Base-by-base conservation (phyloP, 2,329 filamentous ascomycete genomes). In the Rhexocercosporidium sp. region DNA sequence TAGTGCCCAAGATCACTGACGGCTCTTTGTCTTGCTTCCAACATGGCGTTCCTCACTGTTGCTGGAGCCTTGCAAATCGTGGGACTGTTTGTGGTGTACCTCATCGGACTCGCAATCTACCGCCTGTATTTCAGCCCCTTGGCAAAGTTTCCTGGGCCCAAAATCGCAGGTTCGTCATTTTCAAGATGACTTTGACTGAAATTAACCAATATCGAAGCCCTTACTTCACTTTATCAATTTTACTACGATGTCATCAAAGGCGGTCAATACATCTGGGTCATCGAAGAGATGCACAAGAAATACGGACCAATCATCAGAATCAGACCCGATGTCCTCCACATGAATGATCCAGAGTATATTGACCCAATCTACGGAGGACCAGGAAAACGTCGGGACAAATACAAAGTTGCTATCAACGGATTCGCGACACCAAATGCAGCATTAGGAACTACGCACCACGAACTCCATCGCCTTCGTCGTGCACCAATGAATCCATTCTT, bases 271-370 rank as follows among this genome's bases (percentile, higher is more conserved):
- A 9, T 57, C 20, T 57, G 31, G 31, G 54, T 25, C 37, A 25
- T 57, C 12, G 54, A 57, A 34, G 34, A 16, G n/a, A 73, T 83
- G 74, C 81, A 83, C 71, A 71, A 79, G 53, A 70, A 73, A 69
- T 62, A 62, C 29, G 77, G 81, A 2, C 77, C 76, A 6, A 77
- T 79, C 37, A 73, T 79, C 3, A 69, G 77, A 1, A 75, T 78
- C 62, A 77, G 75, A 59, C 77, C 77, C 0, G 49, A 73, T 12
- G 75, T 78, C 44, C 54, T 79, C 1, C 75, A 76, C 57, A 73
- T 77, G 47, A 65, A 71, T 22, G 76, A 78, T 22, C 71, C 74
- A 1, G 69, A 73, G 3, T 77, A 74, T 67, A 74, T 76, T 44
- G 72, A 76, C 39, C 60, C 70, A 3, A 62, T 79, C 4, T 78